Conservation (phyloP, 495 filamentous ascomycete genomes). For the Penicillium maclennaniae region DNA sequence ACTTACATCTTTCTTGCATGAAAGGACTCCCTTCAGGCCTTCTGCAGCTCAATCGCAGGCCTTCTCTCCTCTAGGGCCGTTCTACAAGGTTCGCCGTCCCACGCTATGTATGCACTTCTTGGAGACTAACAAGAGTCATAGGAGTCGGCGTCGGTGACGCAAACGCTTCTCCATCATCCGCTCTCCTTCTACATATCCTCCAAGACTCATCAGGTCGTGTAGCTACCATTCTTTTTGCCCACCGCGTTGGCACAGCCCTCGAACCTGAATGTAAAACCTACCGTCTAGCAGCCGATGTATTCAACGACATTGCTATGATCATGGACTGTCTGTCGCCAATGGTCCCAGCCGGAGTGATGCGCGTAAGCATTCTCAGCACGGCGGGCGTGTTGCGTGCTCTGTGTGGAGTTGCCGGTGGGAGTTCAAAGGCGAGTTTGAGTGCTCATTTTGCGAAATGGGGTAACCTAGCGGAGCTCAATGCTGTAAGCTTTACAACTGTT, state of each 20-base stretch:
- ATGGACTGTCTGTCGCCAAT: constrained; percentile 83
- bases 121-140: constrained; percentile 23
- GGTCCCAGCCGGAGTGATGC: constrained; percentile 58
- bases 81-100: constrained; percentile 60
- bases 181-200: constrained; percentile 78
- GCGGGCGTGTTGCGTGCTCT: constrained; percentile 75
- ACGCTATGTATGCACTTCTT: background rate
- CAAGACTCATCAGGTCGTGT: constrained; percentile 82
- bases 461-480: constrained; percentile 93
- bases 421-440: constrained; percentile 84
- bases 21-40: constrained; percentile 92
- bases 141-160: constrained; percentile 89
- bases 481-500: constrained; percentile 48
- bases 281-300: constrained; percentile 82
- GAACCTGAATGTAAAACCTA: constrained; percentile 95
- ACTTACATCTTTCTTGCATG: background rate
- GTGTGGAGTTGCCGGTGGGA: constrained; percentile 86
- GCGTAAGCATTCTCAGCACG: constrained; percentile 67
- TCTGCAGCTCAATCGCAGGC: constrained; percentile 88
- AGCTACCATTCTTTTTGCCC: constrained; percentile 88
- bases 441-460: constrained; percentile 86
- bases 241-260: constrained; percentile 78
- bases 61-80: constrained; percentile 85
- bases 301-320: constrained; percentile 89
- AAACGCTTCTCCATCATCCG: constrained; percentile 76